phyloP scores from a whole-genome alignment of 805 yeast species.

The Cyberlindnera saturnus region DNA sequence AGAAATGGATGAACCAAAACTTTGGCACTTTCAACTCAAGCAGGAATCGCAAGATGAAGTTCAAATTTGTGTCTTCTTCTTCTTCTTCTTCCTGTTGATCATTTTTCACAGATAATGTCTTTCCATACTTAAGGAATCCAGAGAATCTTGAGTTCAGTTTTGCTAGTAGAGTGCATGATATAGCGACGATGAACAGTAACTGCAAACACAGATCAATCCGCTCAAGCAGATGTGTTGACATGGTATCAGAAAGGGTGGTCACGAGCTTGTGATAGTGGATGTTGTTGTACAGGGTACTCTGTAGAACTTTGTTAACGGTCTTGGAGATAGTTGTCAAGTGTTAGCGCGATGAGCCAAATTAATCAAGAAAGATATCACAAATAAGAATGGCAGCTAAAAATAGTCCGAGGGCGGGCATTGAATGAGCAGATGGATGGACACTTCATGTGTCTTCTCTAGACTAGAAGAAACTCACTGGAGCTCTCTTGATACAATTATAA shows the following conservation, averaged over 20 bases:
- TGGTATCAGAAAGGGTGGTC: background rate
- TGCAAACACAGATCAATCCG: constrained; percentile 22
- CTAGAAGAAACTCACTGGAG: too few relatives aligned
- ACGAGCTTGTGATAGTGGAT: background rate
- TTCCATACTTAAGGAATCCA: constrained; percentile 39
- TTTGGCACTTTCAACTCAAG: constrained; percentile 50
- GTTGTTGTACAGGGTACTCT: too few relatives aligned
- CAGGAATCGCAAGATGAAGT: constrained; percentile 10
- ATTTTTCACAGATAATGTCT: constrained; percentile 25
- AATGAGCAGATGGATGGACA: too few relatives aligned
- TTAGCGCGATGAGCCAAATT: too few relatives aligned
- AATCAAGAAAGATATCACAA: too few relatives aligned
- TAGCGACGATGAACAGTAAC: constrained; percentile 4
- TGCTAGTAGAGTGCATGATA: constrained; percentile 26
- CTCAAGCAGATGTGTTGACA: constrained; percentile 26
- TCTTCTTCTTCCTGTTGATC: constrained; percentile 6
- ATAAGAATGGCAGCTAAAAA: too few relatives aligned
- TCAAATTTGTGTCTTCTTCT: constrained; percentile 5
- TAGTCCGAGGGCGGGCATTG: too few relatives aligned
- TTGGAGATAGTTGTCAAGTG: too few relatives aligned
- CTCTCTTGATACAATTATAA: too few relatives aligned
- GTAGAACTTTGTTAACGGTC: too few relatives aligned
- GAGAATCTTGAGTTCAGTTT: constrained; percentile 25
- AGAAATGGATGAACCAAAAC: constrained; percentile 57
- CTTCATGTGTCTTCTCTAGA: too few relatives aligned